Percentiles rank a stretch among this genome's conserved stretches.
These are phyloP conservation scores for Podaxis pistillaris DNA, from an alignment of 768 basidiomycete species.

Conservation along the genomic window DNA sequence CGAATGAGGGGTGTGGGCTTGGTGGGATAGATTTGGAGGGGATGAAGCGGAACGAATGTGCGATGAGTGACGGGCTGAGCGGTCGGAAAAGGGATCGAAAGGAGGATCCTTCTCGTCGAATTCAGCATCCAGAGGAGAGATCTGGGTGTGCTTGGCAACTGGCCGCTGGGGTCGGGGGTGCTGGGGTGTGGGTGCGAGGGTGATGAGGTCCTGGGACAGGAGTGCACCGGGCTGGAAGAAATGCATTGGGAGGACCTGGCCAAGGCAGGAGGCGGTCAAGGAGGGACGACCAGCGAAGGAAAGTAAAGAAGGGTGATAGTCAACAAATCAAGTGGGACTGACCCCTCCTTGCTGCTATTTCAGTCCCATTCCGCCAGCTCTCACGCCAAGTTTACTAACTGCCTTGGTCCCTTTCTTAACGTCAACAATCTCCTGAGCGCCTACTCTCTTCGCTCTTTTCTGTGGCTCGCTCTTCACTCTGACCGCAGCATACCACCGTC, in stretches of 20 bases:
- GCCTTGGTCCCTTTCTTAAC: too few species aligned
- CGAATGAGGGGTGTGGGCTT: slow-evolving; percentile 9
- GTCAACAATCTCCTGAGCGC: not conserved
- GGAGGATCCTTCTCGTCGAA: slow-evolving; percentile 17
- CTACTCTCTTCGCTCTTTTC: not conserved
- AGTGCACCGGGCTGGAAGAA: slow-evolving; percentile 16
- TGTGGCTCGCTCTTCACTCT: not conserved
- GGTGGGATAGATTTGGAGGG: slow-evolving; percentile 4
- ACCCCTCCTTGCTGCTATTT: not conserved
- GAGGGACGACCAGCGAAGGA: slow-evolving; percentile 15
- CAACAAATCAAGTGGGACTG: not conserved
- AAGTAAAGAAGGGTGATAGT: slow-evolving; percentile 5
- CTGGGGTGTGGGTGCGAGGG: slow-evolving; percentile 25
- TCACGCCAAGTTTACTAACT: not conserved
- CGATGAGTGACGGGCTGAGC: not conserved
- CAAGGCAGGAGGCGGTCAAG: slow-evolving; percentile 20
- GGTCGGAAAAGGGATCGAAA: not conserved
- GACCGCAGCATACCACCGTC: too few species aligned
- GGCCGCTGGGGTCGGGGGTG: slow-evolving; percentile 28
- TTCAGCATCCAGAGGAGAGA: slow-evolving; percentile 9
- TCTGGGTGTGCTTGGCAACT: slow-evolving; percentile 21
- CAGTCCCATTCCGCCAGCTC: not conserved
- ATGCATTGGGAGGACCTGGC: slow-evolving; percentile 36
- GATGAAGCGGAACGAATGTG: not conserved
- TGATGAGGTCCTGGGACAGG: slow-evolving; percentile 27